A percentile compares a stretch with the other conserved stretches of the same genome.
Evolutionary conservation across 1,284 basidiomycete species (phyloP).

Genomic region (Boletus mariae): DNA sequence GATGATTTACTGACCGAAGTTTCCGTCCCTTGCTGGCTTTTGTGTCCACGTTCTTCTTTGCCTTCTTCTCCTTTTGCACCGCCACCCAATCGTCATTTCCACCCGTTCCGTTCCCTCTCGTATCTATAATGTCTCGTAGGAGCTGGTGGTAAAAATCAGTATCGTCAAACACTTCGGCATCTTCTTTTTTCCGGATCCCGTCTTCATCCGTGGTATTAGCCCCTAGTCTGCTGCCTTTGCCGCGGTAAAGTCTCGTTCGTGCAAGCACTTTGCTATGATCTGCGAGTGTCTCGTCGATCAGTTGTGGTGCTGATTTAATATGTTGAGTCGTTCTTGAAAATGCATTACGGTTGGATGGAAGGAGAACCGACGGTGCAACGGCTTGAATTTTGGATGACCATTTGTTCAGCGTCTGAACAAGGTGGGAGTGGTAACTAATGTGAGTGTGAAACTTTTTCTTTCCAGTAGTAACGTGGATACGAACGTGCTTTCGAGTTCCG

Average conservation of each 20-base stretch:
- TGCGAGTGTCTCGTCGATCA: slow-evolving; percentile 67
- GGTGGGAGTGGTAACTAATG: slow-evolving; percentile 59
- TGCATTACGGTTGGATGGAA: slow-evolving; percentile 63
- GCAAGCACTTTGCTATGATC: slow-evolving; percentile 55
- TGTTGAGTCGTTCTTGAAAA: slow-evolving; percentile 54
- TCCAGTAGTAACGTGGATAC: slow-evolving; percentile 22
- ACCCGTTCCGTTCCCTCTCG: slow-evolving; percentile 44
- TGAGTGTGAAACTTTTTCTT: slow-evolving; percentile 9
- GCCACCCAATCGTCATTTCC: slow-evolving; percentile 59
- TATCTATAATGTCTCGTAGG: slow-evolving; percentile 83
- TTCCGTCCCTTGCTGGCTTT: slow-evolving; percentile 92
- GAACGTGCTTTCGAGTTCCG: slow-evolving; percentile 56
- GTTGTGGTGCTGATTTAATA: slow-evolving; percentile 58
- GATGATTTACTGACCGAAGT: slow-evolving; percentile 52
- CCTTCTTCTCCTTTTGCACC: slow-evolving; percentile 62
- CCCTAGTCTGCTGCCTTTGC: slow-evolving; percentile 44
- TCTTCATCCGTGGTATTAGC: slow-evolving; percentile 20
- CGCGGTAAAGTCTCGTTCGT: slow-evolving; percentile 53
- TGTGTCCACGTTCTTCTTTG: slow-evolving; percentile 83
- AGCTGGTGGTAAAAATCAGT: slow-evolving; percentile 90
- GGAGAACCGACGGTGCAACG: slow-evolving; percentile 72
- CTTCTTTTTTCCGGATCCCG: slow-evolving; percentile 35
- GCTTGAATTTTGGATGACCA: slow-evolving; percentile 94
- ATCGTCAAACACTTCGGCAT: slow-evolving; percentile 75
- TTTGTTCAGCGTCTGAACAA: slow-evolving; percentile 77